Percentiles rank a stretch among this genome's conserved stretches.
Conservation (phyloP, 768 basidiomycete species). For the Boletus sp. region DNA sequence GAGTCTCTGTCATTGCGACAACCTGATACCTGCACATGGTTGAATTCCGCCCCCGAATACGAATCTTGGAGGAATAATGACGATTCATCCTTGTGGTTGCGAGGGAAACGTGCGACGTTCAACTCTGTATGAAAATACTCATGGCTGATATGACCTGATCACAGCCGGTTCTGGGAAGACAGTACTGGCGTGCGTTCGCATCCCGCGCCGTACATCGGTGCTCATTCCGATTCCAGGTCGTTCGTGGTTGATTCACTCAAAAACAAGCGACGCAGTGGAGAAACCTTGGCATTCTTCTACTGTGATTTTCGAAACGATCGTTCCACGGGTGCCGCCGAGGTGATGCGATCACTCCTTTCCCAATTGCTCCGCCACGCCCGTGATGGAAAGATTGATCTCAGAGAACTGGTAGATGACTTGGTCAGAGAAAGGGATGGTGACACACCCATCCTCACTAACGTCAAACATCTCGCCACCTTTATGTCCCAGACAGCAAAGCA, state of each 20-base stretch:
- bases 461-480: slow-evolving; percentile 1
- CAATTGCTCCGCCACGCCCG: slow-evolving; percentile 10
- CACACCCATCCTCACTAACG: background rate
- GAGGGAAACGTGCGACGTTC: slow-evolving; percentile 15
- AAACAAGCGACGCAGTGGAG: background rate
- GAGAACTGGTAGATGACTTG: background rate
- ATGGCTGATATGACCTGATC: background rate
- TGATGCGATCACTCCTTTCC: slow-evolving; percentile 16
- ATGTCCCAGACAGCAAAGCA: background rate
- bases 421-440: background rate
- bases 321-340: background rate
- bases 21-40: slow-evolving; percentile 13
- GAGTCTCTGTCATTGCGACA: slow-evolving; percentile 4
- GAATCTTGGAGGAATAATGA: slow-evolving; percentile 1
- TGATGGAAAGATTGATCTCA: background rate
- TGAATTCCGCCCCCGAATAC: background rate
- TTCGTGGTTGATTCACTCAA: slow-evolving; percentile 6
- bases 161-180: slow-evolving; percentile 21
- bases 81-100: slow-evolving; percentile 11
- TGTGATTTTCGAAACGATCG: slow-evolving; percentile 14
- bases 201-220: background rate
- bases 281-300: slow-evolving; percentile 11
- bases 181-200: slow-evolving; percentile 11
- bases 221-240: slow-evolving; percentile 1
- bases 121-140: background rate